Conservation (phyloP, 495 filamentous ascomycete genomes). For the Aspergillus steynii region DNA sequence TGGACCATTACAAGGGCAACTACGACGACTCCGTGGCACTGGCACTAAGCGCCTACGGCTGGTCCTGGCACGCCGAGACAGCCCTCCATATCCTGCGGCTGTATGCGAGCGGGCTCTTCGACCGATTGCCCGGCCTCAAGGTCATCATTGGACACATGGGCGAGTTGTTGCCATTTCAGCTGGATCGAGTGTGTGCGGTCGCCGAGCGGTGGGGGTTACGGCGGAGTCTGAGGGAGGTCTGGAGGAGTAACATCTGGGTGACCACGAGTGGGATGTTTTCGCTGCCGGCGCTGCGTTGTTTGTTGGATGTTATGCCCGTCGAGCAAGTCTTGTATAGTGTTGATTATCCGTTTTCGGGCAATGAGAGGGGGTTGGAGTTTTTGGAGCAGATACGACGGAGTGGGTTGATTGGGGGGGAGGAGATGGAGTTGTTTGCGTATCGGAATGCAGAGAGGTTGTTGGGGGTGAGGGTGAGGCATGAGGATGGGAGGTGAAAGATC, state of each 20-base stretch:
- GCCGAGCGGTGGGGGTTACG: conserved; percentile 27
- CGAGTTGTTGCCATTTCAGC: conserved; percentile 46
- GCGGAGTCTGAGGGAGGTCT: conserved; percentile 37
- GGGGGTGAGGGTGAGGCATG: not conserved
- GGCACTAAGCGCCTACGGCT: conserved; percentile 39
- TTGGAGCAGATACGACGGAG: conserved; percentile 51
- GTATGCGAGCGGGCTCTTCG: conserved; percentile 48
- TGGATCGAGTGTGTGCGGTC: conserved; percentile 33
- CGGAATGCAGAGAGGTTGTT: conserved; percentile 58
- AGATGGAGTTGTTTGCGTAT: conserved; percentile 54
- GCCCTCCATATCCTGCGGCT: conserved; percentile 45
- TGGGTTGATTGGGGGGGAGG: conserved; percentile 49
- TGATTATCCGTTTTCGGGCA: conserved; percentile 57
- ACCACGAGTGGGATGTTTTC: conserved; percentile 35
- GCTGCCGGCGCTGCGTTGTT: conserved; percentile 35
- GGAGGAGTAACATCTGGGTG: conserved; percentile 43
- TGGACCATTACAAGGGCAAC: conserved; percentile 35
- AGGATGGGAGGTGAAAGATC: no score
- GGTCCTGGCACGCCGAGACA: conserved; percentile 48
- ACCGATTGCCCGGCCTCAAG: conserved; percentile 45
- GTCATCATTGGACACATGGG: conserved; percentile 49
- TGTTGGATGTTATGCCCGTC: conserved; percentile 49
- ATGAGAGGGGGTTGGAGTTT: conserved; percentile 44
- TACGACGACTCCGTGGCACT: conserved; percentile 33
- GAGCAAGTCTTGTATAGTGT: conserved; percentile 58